Base-by-base conservation (phyloP, 495 filamentous ascomycete genomes). In the Antarctomyces pellizariae region DNA sequence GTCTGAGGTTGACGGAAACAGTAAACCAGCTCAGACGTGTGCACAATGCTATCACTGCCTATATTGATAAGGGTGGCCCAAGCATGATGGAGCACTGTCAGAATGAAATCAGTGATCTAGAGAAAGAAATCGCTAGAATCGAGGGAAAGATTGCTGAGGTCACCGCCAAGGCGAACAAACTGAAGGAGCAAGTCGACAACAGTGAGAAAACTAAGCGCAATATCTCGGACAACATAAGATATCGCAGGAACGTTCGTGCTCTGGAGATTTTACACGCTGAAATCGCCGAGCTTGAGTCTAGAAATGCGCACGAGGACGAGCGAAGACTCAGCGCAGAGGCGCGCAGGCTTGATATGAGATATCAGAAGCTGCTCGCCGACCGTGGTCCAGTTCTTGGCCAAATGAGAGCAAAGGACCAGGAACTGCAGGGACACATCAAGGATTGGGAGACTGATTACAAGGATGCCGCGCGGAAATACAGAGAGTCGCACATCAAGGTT, bases 371-470 rank as follows among this genome's bases (percentile, higher is more conserved):
- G 11, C 53, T 45, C 7, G 54, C 54, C 7, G 46, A 59, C 7
- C 45, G 46, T 28, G 43, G 53, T 17, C 34, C 62, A 31, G 59
- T 80, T 20, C 61, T 68, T 50, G 79, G 75, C 11, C 48, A 62
- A 29, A 67, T 89, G 53, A 73, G 64, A 37, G 64, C 69, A 16
- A 91, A 90, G 43, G 80, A 95, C 39, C 61, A 72, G 26, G 66
- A 84, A 35, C 52, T 93, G 10, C 50, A 42, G 30, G 58, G 71
- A 21, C 55, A 83, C 7, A 38, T 74, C 9, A 49, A 57, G 4
- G 79, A 93, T 33, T 99, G 72, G 64, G 62, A 80, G 11, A 68
- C 67, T 2, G 76, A 92, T 24, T 92, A 90, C 52, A 70, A 80
- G 39, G 64, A 77, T 42, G 79, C 84, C 10, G 66, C 67, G n/a